These are phyloP conservation scores for Exophiala sideris DNA, from an alignment of 2,329 filamentous ascomycete genomes.

Conservation along the genomic window DNA sequence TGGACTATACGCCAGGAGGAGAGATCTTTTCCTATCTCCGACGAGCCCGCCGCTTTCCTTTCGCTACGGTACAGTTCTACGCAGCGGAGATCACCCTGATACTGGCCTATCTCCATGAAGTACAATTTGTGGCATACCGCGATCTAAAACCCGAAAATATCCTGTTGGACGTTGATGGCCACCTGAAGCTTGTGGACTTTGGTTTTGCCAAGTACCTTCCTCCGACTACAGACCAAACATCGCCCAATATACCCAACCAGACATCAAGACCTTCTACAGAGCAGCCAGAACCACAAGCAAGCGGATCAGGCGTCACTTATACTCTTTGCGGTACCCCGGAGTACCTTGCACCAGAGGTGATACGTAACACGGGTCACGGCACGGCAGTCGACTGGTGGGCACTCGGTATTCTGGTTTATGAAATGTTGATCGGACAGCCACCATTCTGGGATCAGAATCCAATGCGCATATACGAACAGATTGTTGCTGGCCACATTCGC, in stretches of 20 bases:
- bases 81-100: conserved; percentile 65
- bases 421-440: conserved; percentile 65
- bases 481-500: conserved; percentile 61
- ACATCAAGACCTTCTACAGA: conserved; percentile 10
- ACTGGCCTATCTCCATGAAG: conserved; percentile 62
- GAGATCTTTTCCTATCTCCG: conserved; percentile 66
- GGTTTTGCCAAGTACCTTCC: conserved; percentile 64
- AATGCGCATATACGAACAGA: conserved; percentile 67
- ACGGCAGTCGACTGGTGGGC: conserved; percentile 69
- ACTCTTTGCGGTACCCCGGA: conserved; percentile 66
- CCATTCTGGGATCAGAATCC: conserved; percentile 68
- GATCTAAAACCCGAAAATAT: conserved; percentile 70
- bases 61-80: conserved; percentile 60
- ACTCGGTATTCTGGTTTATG: conserved; percentile 64
- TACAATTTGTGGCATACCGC: conserved; percentile 62
- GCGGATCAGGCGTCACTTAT: conserved; percentile 47
- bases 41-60: conserved; percentile 59
- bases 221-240: conserved; percentile 14
- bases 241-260: conserved; percentile 8
- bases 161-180: conserved; percentile 61
- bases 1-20: conserved; percentile 66
- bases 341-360: conserved; percentile 65
- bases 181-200: conserved; percentile 65
- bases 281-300: conserved; percentile 17
- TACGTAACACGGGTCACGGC: conserved; percentile 62